These are phyloP conservation scores for Chlamydomonas sp. DNA, from an alignment of 139 green algal species.

Conservation along the genomic window DNA sequence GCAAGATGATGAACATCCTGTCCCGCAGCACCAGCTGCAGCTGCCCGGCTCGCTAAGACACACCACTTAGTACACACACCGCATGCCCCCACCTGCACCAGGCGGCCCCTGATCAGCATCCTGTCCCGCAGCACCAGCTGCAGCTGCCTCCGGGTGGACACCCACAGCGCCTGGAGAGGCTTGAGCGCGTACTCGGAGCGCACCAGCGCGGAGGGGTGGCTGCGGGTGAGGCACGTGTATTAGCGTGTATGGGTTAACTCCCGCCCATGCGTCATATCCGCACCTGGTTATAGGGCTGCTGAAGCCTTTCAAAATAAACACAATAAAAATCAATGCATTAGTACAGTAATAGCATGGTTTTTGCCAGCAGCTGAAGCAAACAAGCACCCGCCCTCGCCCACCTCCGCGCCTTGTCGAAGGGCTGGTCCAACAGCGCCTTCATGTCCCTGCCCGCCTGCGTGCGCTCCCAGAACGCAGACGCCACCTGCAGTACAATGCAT, in stretches of 20 bases:
- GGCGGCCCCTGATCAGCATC: slow-evolving; percentile 56
- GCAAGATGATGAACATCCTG: too few relatives aligned
- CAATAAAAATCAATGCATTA: too few relatives aligned
- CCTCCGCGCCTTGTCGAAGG: slow-evolving; percentile 1
- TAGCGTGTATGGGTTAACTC: too few relatives aligned
- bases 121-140: slow-evolving; percentile 56
- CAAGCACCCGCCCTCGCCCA: background rate
- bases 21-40: too few relatives aligned
- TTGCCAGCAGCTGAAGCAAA: too few relatives aligned
- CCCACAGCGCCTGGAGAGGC: slow-evolving; percentile 11
- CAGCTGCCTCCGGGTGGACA: slow-evolving; percentile 51
- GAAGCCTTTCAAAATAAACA: too few relatives aligned
- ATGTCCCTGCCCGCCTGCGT: slow-evolving; percentile 23
- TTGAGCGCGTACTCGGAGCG: slow-evolving; percentile 49
- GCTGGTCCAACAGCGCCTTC: slow-evolving; percentile 19
- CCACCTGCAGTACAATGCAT: background rate
- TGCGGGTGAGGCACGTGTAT: background rate
- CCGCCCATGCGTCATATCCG: background rate
- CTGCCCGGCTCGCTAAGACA: too few relatives aligned
- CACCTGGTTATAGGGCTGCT: too few relatives aligned
- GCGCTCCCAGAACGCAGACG: slow-evolving; percentile 28
- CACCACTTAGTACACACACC: too few relatives aligned
- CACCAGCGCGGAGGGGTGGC: slow-evolving; percentile 51
- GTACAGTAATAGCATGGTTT: too few relatives aligned
- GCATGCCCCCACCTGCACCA: slow-evolving; percentile 46